These are phyloP conservation scores for Rhodomyrtus psidioides DNA, from an alignment of 441 rosid genomes.

Conservation along the genomic window DNA sequence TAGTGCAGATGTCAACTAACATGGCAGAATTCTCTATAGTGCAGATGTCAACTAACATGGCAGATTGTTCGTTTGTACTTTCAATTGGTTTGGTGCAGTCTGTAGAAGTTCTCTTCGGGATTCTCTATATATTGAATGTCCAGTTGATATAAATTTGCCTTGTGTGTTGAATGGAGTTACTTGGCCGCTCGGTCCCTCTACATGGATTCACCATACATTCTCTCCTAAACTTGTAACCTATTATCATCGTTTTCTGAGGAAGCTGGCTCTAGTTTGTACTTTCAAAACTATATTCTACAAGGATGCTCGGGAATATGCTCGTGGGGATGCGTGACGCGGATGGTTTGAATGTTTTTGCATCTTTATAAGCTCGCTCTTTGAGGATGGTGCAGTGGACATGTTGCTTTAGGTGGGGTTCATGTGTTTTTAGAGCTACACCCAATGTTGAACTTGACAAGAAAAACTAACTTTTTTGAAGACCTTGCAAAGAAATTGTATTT, in stretches of 20 bases:
- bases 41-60: too few relatives aligned
- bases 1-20: too few relatives aligned
- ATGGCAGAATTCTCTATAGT: too few relatives aligned
- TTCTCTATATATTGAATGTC: not conserved
- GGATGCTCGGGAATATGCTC: not conserved
- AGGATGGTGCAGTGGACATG: not conserved
- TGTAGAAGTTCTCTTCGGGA: not conserved
- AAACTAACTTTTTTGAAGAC: not conserved
- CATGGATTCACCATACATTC: not conserved
- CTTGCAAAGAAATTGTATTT: not conserved
- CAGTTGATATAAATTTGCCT: not conserved
- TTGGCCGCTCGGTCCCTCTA: not conserved
- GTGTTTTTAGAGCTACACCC: not conserved
- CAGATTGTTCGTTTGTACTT: not conserved
- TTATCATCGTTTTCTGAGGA: not conserved
- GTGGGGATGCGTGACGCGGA: not conserved
- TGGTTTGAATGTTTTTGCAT: not conserved
- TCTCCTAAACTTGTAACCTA: not conserved
- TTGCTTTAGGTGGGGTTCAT: not conserved
- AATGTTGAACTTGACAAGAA: not conserved
- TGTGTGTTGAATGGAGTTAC: not conserved
- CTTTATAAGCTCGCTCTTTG: not conserved
- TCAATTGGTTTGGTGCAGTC: not conserved
- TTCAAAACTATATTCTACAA: not conserved
- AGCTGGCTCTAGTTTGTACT: not conserved